A percentile compares a stretch with the other conserved stretches of the same genome.
These are phyloP conservation scores for Yarrowia sp. DNA, from an alignment of 805 yeast genomes.

Conservation along the genomic window DNA sequence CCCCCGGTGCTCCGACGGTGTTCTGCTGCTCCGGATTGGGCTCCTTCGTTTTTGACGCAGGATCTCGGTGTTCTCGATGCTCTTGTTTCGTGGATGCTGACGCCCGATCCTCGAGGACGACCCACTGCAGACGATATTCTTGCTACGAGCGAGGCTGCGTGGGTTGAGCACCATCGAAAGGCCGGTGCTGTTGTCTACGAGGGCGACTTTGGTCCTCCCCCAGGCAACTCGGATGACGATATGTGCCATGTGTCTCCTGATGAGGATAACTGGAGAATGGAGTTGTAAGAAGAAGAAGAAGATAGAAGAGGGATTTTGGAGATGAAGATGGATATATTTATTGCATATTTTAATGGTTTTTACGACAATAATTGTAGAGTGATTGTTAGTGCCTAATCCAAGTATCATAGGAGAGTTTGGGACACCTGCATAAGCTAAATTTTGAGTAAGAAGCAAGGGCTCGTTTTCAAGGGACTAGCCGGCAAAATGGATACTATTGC, in stretches of 20 bases:
- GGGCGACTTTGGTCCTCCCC: slow-evolving; percentile 89
- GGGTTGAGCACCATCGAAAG: slow-evolving; percentile 75
- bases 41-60: slow-evolving; percentile 78
- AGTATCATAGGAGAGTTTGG: background rate
- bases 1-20: background rate
- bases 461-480: too few species aligned
- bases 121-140: slow-evolving; percentile 79
- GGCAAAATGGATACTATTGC: too few species aligned
- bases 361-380: too few species aligned
- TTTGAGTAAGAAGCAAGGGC: too few species aligned
- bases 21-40: slow-evolving; percentile 60
- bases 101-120: slow-evolving; percentile 74
- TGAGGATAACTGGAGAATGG: slow-evolving; percentile 25
- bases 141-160: slow-evolving; percentile 65
- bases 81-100: slow-evolving; percentile 83
- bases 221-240: slow-evolving; percentile 42
- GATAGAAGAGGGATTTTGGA: background rate
- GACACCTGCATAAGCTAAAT: too few species aligned
- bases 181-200: slow-evolving; percentile 94
- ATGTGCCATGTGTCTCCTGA: slow-evolving; percentile 31
- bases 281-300: background rate
- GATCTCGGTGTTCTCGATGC: slow-evolving; percentile 70
- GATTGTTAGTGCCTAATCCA: background rate
- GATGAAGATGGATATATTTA: slow-evolving; percentile 6
- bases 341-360: slow-evolving; percentile 17